A percentile compares a stretch with the other conserved stretches of the same genome.
phyloP scores from a whole-genome alignment of 495 filamentous ascomycete species.

The Annulohypoxylon nitens region DNA sequence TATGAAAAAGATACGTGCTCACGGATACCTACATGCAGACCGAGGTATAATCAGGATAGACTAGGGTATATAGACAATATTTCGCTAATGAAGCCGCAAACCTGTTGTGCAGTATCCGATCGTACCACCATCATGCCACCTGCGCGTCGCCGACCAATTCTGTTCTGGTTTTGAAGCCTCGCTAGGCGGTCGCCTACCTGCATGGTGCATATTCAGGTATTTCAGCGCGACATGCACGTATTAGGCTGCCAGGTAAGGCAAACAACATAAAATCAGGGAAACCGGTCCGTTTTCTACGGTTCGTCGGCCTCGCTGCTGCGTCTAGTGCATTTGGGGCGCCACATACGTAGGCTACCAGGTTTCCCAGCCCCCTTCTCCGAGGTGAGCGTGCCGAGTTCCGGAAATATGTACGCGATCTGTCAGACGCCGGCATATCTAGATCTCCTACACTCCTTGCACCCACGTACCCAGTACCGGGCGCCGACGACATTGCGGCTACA shows the following conservation, averaged over 20 bases:
- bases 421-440: slow-evolving; percentile 7
- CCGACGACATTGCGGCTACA: slow-evolving; percentile 4
- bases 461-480: slow-evolving; percentile 3
- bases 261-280: background rate
- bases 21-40: background rate
- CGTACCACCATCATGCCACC: slow-evolving; percentile 35
- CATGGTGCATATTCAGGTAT: slow-evolving; percentile 18
- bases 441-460: background rate
- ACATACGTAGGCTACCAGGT: background rate
- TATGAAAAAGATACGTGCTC: background rate
- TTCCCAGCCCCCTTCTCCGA: background rate
- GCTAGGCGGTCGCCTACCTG: slow-evolving; percentile 14
- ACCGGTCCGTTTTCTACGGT: background rate
- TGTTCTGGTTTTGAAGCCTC: slow-evolving; percentile 7
- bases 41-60: slow-evolving; percentile 21
- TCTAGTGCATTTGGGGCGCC: background rate
- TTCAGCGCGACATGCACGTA: background rate
- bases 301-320: background rate
- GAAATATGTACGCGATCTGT: slow-evolving; percentile 4
- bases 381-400: slow-evolving; percentile 14
- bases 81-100: slow-evolving; percentile 13
- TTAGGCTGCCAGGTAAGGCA: background rate
- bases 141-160: slow-evolving; percentile 6
- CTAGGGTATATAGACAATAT: slow-evolving; percentile 5
- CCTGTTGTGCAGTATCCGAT: slow-evolving; percentile 11